These are phyloP conservation scores for Entonaema liquescens DNA, from an alignment of 495 filamentous ascomycete species.

Conservation along the genomic window DNA sequence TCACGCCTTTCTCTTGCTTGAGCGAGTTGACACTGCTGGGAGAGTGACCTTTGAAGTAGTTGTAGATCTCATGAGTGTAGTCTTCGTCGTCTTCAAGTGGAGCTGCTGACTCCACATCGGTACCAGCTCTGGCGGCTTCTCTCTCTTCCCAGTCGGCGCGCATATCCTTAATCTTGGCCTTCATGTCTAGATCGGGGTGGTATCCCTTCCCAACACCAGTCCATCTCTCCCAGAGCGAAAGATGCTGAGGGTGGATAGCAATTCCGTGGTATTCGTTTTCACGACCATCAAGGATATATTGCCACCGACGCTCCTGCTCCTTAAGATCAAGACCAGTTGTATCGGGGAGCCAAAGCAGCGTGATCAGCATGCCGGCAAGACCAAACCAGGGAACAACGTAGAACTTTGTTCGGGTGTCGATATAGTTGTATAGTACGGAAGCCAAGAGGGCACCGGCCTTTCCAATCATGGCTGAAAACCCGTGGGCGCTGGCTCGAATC, in stretches of 20 bases:
- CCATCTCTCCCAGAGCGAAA: constrained; percentile 82
- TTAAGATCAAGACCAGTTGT: constrained; percentile 93
- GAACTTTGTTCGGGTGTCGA: constrained; percentile 78
- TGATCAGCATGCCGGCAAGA: constrained; percentile 79
- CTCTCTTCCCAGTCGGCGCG: constrained; percentile 56
- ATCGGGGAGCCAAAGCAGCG: constrained; percentile 83
- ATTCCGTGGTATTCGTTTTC: constrained; percentile 86
- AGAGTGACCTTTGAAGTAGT: constrained; percentile 52
- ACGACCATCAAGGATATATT: constrained; percentile 76
- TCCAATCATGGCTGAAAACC: constrained; percentile 83
- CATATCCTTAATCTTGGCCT: constrained; percentile 83
- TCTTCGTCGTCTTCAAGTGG: constrained; percentile 53
- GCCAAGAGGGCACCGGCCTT: constrained; percentile 87
- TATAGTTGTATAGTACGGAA: constrained; percentile 88
- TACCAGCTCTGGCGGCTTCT: constrained; percentile 32
- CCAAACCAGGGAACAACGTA: constrained; percentile 93
- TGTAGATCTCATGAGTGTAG: constrained; percentile 51
- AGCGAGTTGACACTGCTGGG: constrained; percentile 29
- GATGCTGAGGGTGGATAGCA: constrained; percentile 84
- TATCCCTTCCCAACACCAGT: constrained; percentile 77
- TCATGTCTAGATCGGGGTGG: constrained; percentile 77
- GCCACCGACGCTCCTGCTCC: constrained; percentile 91
- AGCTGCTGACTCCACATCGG: constrained; percentile 34
- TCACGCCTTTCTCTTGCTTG: constrained; percentile 34
- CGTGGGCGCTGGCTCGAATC: constrained; percentile 89